Base-by-base conservation (phyloP, 768 basidiomycete genomes). In the Leucosporidium creatinivorum region DNA sequence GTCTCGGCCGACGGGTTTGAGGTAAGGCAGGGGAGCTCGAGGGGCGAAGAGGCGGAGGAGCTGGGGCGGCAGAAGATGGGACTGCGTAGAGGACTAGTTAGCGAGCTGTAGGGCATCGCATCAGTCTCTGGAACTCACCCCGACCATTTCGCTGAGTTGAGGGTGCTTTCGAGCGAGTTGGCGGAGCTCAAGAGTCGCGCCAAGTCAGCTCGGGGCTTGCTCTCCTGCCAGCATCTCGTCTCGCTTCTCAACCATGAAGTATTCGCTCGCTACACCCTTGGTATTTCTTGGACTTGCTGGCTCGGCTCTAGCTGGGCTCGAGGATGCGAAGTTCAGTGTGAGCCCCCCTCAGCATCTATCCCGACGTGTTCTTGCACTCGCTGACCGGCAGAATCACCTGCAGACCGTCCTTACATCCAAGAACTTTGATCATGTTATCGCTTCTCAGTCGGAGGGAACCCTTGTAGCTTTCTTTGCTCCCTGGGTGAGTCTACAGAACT, bases 41-140 rank as follows among this genome's bases (percentile, higher is more conserved):
- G 96, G 93, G 0, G 91, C 88, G 78, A 98, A 99, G 73, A 98
- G 87, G 78, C 94, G 93, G 78, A 98, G 86, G 61, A 99, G 85
- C 79, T 97, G 96, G 4, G 92, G 92, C 5, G 94, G 94, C 28
- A 99, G 84, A 28, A 93, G 83, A 80, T 93, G 90, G 5, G 91
- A 68, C 64, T 68, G 58, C 26, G 25, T 23, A 30, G 39, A 57
- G 3, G 30, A 4, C 4, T 17, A 21, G 54, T 55, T 13, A 51
- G 50, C 21, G 39, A 15, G 39, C 39, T 44, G 39, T 44, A 30
- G 52, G 52, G 52, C 19, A 12, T 9, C 25, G 10, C 2, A 12
- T 12, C 3, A 10, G 10, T 17, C 9, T 30, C 6, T 21, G 18
- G 9, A 7, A 23, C 52, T 54, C 18, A 54, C 52, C 18, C 52